Conservation (phyloP, 352 stramenopile species). For the Phytophthora pini region DNA sequence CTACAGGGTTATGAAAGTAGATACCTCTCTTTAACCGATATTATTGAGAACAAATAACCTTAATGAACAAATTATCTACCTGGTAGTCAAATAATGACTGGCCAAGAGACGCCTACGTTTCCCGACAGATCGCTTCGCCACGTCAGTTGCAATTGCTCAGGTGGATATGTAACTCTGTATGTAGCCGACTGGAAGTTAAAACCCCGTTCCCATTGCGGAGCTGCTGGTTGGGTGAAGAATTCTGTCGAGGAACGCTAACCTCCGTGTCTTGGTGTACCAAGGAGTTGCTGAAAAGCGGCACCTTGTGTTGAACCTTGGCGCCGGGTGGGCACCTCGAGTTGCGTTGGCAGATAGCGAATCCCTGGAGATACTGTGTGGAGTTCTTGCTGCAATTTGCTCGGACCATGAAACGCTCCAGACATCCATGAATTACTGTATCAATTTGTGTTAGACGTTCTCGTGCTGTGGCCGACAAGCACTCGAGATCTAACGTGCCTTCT, state of each 20-base stretch:
- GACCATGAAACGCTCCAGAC: constrained; percentile 81
- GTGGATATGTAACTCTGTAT: neutral
- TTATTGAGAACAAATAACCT: neutral
- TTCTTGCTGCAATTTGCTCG: constrained; percentile 76
- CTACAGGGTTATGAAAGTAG: neutral
- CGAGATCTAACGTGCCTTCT: constrained; percentile 9
- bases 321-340: constrained; percentile 20
- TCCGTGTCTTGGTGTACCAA: constrained; percentile 11
- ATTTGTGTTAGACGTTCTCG: neutral
- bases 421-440: constrained; percentile 30
- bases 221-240: constrained; percentile 37
- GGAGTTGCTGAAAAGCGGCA: constrained; percentile 44
- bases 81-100: constrained; percentile 14
- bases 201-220: constrained; percentile 22
- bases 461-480: constrained; percentile 9
- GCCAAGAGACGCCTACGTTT: constrained; percentile 2
- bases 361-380: constrained; percentile 77
- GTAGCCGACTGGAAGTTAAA: constrained; percentile 29
- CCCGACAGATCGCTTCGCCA: neutral
- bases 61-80: neutral
- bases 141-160: constrained; percentile 16
- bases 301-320: constrained; percentile 10
- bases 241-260: constrained; percentile 18
- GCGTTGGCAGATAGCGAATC: constrained; percentile 53
- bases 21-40: neutral